A percentile compares a stretch with the other conserved stretches of the same genome.
Conservation (phyloP, 345 rosid genomes). For the Boechera stricta region DNA sequence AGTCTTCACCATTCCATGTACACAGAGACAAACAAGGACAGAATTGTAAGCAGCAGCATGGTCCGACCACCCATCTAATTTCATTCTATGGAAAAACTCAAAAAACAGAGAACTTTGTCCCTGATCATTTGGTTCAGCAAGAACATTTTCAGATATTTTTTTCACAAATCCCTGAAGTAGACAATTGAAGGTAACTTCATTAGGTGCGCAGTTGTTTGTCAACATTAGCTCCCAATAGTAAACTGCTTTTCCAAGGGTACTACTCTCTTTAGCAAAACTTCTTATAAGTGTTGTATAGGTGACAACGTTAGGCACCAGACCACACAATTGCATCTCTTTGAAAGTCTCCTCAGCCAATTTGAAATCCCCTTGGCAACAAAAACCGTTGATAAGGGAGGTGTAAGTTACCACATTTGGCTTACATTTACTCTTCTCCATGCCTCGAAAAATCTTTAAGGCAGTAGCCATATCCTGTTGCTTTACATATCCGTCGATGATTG, state of each 20-base stretch:
- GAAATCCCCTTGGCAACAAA: conserved; percentile 64
- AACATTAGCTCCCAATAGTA: conserved; percentile 78
- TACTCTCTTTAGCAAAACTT: conserved; percentile 65
- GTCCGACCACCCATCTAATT: conserved; percentile 64
- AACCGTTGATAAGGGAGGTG: conserved; percentile 76
- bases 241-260: conserved; percentile 65
- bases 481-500: conserved; percentile 74
- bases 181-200: conserved; percentile 71
- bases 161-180: conserved; percentile 69
- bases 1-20: conserved; percentile 63
- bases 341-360: conserved; percentile 63
- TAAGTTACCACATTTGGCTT: conserved; percentile 82
- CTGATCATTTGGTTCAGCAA: conserved; percentile 31
- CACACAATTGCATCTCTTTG: conserved; percentile 60
- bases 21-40: conserved; percentile 67
- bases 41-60: conserved; percentile 67
- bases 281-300: conserved; percentile 79
- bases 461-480: conserved; percentile 71
- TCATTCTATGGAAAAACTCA: conserved; percentile 57
- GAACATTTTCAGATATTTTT: conserved; percentile 34
- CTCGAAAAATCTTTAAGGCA: conserved; percentile 60
- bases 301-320: conserved; percentile 74
- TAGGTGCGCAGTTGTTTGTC: conserved; percentile 65
- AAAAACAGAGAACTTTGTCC: conserved; percentile 53
- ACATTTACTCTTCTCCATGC: conserved; percentile 65